These are phyloP conservation scores for Globisporangium takayamanum DNA, from an alignment of 352 stramenopile species.

Conservation along the genomic window DNA sequence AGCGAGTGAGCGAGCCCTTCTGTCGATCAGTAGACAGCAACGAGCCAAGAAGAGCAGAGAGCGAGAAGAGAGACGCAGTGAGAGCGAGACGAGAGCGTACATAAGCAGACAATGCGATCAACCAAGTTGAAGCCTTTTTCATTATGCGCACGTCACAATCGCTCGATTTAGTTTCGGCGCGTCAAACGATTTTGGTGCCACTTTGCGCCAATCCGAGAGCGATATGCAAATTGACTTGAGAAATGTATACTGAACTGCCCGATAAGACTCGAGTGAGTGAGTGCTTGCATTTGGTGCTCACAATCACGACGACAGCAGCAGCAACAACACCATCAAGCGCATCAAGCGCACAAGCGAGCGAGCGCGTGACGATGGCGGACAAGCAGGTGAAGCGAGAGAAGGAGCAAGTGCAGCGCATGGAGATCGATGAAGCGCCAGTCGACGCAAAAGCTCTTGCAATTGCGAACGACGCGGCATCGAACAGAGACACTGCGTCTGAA, in stretches of 20 bases:
- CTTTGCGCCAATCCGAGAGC: background rate
- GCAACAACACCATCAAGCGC: background rate
- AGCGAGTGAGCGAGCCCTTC: too few relatives aligned
- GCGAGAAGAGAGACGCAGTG: too few relatives aligned
- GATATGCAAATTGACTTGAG: background rate
- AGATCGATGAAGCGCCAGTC: background rate
- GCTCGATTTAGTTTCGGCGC: too few relatives aligned
- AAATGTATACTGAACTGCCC: background rate
- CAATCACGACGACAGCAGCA: background rate
- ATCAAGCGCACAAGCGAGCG: background rate
- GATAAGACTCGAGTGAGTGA: background rate
- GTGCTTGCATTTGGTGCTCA: background rate
- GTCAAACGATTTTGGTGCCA: background rate
- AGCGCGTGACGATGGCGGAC: background rate
- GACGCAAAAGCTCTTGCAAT: background rate
- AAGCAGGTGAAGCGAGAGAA: background rate
- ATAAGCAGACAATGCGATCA: background rate
- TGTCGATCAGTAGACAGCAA: slow-evolving; percentile 1
- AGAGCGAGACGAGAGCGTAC: too few relatives aligned
- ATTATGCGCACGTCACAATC: too few relatives aligned
- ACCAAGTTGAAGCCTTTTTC: background rate
- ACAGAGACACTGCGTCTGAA: background rate
- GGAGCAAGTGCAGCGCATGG: background rate
- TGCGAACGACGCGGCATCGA: background rate
- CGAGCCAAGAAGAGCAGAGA: background rate